Evolutionary conservation across 202 grass and related monocot genomes (phyloP).

Genomic region (Schoenoplectus triqueter): DNA sequence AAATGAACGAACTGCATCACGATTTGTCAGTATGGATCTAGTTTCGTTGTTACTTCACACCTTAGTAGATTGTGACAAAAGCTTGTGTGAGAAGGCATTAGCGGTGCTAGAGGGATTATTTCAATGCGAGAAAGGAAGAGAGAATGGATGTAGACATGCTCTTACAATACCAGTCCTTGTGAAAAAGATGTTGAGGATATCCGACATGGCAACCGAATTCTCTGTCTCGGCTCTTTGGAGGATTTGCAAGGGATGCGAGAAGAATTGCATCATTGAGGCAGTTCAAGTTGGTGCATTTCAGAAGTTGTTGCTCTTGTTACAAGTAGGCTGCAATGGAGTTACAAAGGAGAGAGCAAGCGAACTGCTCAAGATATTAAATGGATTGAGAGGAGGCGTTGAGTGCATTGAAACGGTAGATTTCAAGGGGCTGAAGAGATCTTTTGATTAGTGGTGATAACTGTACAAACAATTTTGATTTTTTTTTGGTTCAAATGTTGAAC

Average conservation of each 20-base stretch:
- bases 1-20: slow-evolving; percentile 22
- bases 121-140: slow-evolving; percentile 47
- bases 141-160: slow-evolving; percentile 47
- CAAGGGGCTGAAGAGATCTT: slow-evolving; percentile 76
- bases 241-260: slow-evolving; percentile 63
- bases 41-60: slow-evolving; percentile 58
- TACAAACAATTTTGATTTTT: background rate
- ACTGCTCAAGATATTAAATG: slow-evolving; percentile 73
- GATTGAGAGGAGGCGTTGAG: slow-evolving; percentile 50
- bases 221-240: slow-evolving; percentile 84
- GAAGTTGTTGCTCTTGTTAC: slow-evolving; percentile 73
- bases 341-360: slow-evolving; percentile 81
- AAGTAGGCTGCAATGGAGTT: slow-evolving; percentile 66
- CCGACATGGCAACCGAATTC: slow-evolving; percentile 84
- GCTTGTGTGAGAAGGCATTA: slow-evolving; percentile 71
- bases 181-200: slow-evolving; percentile 77
- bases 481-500: background rate
- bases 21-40: slow-evolving; percentile 46
- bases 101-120: slow-evolving; percentile 62
- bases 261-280: slow-evolving; percentile 58
- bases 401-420: slow-evolving; percentile 86
- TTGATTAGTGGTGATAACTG: slow-evolving; percentile 38
- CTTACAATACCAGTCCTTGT: slow-evolving; percentile 76
- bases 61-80: slow-evolving; percentile 66
- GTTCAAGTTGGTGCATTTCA: slow-evolving; percentile 85